Evolutionary conservation across 73 alveolate genomes (phyloP), one percentile per base, ranked within the genome.

Genomic region (Paramecium biaurelia): DNA sequence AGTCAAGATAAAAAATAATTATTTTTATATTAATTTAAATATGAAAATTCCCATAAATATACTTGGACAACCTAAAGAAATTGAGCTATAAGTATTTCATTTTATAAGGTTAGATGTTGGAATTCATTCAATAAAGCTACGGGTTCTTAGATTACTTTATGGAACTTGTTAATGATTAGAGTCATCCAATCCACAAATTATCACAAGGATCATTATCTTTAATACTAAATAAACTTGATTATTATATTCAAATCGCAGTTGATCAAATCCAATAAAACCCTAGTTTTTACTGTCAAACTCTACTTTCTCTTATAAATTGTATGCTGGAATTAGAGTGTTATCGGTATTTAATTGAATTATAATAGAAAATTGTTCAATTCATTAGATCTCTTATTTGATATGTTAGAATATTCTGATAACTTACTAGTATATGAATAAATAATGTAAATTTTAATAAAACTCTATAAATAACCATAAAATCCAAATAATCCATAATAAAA

Each of bases 271-370:
- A 72, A 42, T 8, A 8, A 38, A 37, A 72, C 5, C 59, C 56
- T 72, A 38, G n/a, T 35, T 32, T 15, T 23, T 8, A 72, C 5
- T 72, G 86, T 42, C 15, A 23, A 5, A 8, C 15, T n/a, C 6
- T 72, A 23, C 37, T 72, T 4, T 32, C 86, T 12, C 67, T 72
- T 11, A 30, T 72, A 32, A 32, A 12, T 35, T 14, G 35, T 5
- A 72, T 72, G 86, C 14, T 38, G 37, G 86, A 72, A n/a, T 72
- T 28, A 10, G 86, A 72, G 14, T 72, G 58, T 6, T 72, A 72
- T 72, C 7, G 67, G 86, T 72, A 72, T 30, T 12, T 10, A 18
- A 34, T 72, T 12, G 5, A 72, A 72, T 72, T 35, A 37, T 4
- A 37, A 9, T 72, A 72, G 86, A 8, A 32, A 32, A 32, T 38